Percentiles rank a stretch among this genome's conserved stretches.
phyloP scores from a whole-genome alignment of 805 yeast species.

The Saturnispora ahearnii region DNA sequence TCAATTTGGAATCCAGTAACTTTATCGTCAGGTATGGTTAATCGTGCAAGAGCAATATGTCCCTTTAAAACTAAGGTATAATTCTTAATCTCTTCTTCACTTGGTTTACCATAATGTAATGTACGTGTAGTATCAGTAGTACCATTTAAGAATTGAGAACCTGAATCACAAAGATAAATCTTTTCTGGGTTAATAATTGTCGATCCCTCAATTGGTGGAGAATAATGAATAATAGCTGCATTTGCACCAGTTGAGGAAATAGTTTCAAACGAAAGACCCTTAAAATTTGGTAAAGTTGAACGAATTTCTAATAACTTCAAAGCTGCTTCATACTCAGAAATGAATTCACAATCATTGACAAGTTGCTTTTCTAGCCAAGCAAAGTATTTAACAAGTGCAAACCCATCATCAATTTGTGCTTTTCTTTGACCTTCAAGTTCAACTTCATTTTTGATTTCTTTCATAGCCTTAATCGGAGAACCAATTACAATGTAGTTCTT shows the following conservation, averaged over 20 bases:
- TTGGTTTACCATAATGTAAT: slow-evolving; percentile 42
- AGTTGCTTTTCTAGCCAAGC: slow-evolving; percentile 51
- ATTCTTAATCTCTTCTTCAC: slow-evolving; percentile 35
- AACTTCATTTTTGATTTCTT: slow-evolving; percentile 40
- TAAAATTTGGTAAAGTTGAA: slow-evolving; percentile 40
- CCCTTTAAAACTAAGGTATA: slow-evolving; percentile 55
- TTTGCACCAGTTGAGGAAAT: slow-evolving; percentile 70
- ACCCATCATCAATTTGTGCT: slow-evolving; percentile 52
- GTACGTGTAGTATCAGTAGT: slow-evolving; percentile 61
- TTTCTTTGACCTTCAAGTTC: slow-evolving; percentile 43
- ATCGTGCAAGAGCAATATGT: slow-evolving; percentile 38
- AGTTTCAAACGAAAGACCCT: slow-evolving; percentile 64
- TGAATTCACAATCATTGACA: slow-evolving; percentile 32
- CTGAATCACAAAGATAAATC: slow-evolving; percentile 49
- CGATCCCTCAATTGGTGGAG: slow-evolving; percentile 40
- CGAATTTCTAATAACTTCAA: slow-evolving; percentile 49
- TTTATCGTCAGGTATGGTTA: slow-evolving; percentile 43
- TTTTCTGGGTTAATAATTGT: slow-evolving; percentile 43
- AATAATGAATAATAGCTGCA: slow-evolving; percentile 70
- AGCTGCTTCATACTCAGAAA: slow-evolving; percentile 62
- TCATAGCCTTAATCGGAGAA: slow-evolving; percentile 51
- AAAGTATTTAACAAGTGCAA: slow-evolving; percentile 44
- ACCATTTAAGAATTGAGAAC: slow-evolving; percentile 54
- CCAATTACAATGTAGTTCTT: slow-evolving; percentile 33
- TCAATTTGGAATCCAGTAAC: slow-evolving; percentile 48